These are phyloP conservation scores for Phaffia rhodozyma DNA, from an alignment of 1,284 basidiomycete genomes.

Conservation along the genomic window DNA sequence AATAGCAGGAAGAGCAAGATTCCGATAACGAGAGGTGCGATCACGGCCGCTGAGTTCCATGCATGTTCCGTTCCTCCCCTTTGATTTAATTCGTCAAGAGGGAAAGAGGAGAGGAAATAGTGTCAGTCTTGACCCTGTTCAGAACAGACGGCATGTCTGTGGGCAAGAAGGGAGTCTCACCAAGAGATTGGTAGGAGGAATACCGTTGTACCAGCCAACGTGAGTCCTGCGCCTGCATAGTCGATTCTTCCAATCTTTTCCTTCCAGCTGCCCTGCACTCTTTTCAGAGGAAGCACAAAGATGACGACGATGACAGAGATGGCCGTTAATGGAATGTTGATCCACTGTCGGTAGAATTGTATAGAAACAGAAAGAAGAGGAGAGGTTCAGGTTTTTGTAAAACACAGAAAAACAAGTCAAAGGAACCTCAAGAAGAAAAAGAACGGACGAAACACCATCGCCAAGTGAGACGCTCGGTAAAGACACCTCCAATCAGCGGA, in stretches of 20 bases:
- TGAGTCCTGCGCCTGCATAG: constrained; percentile 49
- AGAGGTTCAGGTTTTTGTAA: not conserved
- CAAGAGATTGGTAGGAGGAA: constrained; percentile 60
- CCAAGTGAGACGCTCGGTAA: constrained; percentile 39
- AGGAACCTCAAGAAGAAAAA: constrained; percentile 11
- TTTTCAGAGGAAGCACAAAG: constrained; percentile 53
- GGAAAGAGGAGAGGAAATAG: constrained; percentile 6
- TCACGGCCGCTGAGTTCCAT: constrained; percentile 51
- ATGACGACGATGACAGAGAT: constrained; percentile 45
- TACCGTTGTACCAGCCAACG: constrained; percentile 49
- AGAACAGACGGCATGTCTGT: not conserved
- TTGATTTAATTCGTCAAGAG: not conserved
- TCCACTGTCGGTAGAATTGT: constrained; percentile 36
- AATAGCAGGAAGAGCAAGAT: constrained; percentile 47
- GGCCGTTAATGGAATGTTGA: constrained; percentile 48
- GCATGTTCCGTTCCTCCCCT: constrained; percentile 55
- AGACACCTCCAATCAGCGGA: constrained; percentile 32
- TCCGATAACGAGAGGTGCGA: constrained; percentile 51
- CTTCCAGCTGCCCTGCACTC: constrained; percentile 48
- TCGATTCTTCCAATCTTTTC: constrained; percentile 55
- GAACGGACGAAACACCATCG: constrained; percentile 31
- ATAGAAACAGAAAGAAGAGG: not conserved
- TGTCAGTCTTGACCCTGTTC: not conserved
- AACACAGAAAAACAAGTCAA: constrained; percentile 11
- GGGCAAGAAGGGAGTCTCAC: constrained; percentile 34